Percentiles rank a stretch among this genome's conserved stretches.
Conservation (phyloP, 148 eudicot species). For the Fagopyrum esculentum region DNA sequence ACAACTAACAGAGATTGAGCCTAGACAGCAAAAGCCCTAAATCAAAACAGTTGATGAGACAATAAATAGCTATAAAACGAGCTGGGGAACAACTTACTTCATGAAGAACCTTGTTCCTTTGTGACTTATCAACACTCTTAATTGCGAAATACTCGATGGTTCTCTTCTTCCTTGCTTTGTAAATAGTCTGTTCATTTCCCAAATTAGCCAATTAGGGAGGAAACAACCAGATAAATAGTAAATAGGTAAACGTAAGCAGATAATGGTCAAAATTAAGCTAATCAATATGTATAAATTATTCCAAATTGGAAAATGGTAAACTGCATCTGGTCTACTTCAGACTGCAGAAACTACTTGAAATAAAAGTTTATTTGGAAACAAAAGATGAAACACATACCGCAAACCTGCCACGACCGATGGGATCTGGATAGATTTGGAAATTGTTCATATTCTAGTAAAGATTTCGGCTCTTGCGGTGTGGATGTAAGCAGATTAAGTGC, state of each 20-base stretch:
- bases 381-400: constrained; percentile 38
- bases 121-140: constrained; percentile 85
- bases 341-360: not conserved
- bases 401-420: constrained; percentile 79
- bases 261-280: not conserved
- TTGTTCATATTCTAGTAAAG: constrained; percentile 47
- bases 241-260: not conserved
- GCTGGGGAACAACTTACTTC: constrained; percentile 49
- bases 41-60: not conserved
- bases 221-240: not conserved
- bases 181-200: constrained; percentile 50
- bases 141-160: constrained; percentile 81
- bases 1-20: not conserved
- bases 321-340: not conserved
- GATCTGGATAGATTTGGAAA: constrained; percentile 73
- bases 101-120: constrained; percentile 81
- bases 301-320: not conserved
- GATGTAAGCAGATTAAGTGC: not conserved
- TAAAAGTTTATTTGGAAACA: not conserved
- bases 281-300: not conserved
- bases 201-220: not conserved
- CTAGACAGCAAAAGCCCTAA: not conserved
- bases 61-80: not conserved
- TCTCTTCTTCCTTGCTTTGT: constrained; percentile 93
- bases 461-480: not conserved